Conservation (phyloP, 139 green algal species). For the Chlamydomonas asymmetrica region DNA sequence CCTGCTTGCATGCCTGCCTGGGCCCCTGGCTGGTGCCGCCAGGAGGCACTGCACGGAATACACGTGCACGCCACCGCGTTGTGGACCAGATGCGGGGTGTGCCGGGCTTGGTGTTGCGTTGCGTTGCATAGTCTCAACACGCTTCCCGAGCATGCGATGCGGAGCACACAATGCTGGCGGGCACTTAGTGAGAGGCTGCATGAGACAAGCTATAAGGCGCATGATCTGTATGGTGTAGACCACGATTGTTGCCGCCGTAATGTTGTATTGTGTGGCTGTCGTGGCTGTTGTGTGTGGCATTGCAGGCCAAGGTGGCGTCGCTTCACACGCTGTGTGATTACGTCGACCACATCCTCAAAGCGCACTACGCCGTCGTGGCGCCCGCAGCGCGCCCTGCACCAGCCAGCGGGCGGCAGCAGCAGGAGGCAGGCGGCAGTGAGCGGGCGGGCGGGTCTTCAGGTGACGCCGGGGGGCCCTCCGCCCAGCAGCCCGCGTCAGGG, state of each 20-base stretch:
- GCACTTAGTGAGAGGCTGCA: background rate
- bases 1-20: background rate
- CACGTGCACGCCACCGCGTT: background rate
- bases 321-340: conserved; percentile 23
- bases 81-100: background rate
- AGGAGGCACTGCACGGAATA: conserved; percentile 1
- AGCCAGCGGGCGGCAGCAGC: no score
- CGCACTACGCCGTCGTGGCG: conserved; percentile 20
- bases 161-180: background rate
- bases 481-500: background rate
- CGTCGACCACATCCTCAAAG: conserved; percentile 15
- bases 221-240: background rate
- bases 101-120: background rate
- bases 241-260: background rate
- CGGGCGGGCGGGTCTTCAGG: background rate
- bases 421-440: background rate
- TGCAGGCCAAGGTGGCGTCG: conserved; percentile 4
- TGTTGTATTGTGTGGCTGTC: background rate
- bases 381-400: no score
- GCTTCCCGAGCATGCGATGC: no score
- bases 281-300: background rate
- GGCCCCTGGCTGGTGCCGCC: background rate
- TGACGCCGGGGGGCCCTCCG: background rate
- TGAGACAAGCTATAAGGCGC: background rate
- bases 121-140: no score